Percentiles rank a stretch among this genome's conserved stretches.
phyloP scores from a whole-genome alignment of 768 basidiomycete species.

The Termitomyces sp. region DNA sequence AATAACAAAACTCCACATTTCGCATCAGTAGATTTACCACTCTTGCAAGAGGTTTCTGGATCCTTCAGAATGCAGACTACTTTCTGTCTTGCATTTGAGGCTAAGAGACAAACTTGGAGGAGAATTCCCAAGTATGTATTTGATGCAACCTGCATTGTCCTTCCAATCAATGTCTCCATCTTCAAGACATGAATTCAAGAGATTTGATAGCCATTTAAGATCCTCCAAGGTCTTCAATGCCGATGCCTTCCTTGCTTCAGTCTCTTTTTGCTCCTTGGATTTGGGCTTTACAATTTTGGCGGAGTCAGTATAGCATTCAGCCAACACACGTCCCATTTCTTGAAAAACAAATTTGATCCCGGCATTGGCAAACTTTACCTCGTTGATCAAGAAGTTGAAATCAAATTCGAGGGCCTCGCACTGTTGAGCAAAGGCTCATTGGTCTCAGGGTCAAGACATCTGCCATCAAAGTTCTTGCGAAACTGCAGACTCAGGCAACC shows the following conservation, averaged over 20 bases:
- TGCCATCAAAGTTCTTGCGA: not conserved
- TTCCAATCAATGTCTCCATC: not conserved
- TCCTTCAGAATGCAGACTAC: not conserved
- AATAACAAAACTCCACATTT: no score
- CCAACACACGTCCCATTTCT: not conserved
- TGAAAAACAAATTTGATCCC: not conserved
- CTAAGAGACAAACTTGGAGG: not conserved
- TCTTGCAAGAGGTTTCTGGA: not conserved
- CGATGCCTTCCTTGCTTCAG: not conserved
- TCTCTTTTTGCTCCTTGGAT: not conserved
- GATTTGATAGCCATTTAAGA: not conserved
- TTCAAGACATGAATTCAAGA: not conserved
- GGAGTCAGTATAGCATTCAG: not conserved
- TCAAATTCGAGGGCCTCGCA: not conserved
- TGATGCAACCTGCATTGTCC: not conserved
- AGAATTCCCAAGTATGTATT: not conserved
- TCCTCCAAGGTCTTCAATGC: not conserved
- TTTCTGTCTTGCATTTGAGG: not conserved
- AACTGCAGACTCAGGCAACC: rapidly evolving
- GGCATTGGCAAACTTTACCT: not conserved
- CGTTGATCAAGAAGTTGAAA: not conserved
- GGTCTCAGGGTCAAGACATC: not conserved
- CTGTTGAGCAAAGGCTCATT: not conserved
- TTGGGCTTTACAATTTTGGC: no score
- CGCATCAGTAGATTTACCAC: not conserved